Evolutionary conservation across 2,329 filamentous ascomycete genomes (phyloP), one percentile per base, ranked within the genome.

Genomic region (Pseudogymnoascus sp.): DNA sequence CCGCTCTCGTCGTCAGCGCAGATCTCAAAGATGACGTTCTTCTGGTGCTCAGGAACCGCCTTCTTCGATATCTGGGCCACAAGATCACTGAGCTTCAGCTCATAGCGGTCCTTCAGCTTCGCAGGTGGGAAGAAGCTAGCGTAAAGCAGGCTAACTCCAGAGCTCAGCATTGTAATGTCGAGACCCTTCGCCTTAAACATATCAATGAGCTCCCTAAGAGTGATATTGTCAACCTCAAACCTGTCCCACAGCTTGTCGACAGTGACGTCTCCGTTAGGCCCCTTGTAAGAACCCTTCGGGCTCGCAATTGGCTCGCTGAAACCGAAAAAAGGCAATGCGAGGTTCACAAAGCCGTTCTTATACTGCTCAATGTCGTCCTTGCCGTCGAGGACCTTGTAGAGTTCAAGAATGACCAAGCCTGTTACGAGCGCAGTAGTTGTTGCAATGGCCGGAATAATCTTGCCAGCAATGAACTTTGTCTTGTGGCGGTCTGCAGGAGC

Each of bases 401-500:
- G 79, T 79, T 99, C 95, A 53, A 99, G 80, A 14, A 96, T 84
- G 62, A 99, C 92, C 53, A 99, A 82, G 64, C 95, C 95, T 2
- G 95, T 99, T 11, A 97, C 93, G 64, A 99, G 81, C 2, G 95
- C 93, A 2, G 95, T 99, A 0, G 95, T 97, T 2, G 95, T 99
- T 50, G 95, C 95, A 76, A 99, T 99, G 53, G 95, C 95, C 21
- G 95, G 95, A 69, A 99, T 99, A 70, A 99, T 99, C 84, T 99
- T 99, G 75, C 95, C 95, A 34, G 95, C 96, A 74, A 99, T 99
- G 77, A 99, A 97, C 81, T 99, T 99, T 66, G 93, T 99, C 87
- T 95, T 96, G 83, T 97, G 95, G 66, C 91, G 85, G 73, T 99
- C 93, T 0, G 95, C 93, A 67, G 87, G 84, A 72, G 91, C 86